These are phyloP conservation scores for Penicillium ucsense DNA, from an alignment of 495 filamentous ascomycete species.

Conservation along the genomic window DNA sequence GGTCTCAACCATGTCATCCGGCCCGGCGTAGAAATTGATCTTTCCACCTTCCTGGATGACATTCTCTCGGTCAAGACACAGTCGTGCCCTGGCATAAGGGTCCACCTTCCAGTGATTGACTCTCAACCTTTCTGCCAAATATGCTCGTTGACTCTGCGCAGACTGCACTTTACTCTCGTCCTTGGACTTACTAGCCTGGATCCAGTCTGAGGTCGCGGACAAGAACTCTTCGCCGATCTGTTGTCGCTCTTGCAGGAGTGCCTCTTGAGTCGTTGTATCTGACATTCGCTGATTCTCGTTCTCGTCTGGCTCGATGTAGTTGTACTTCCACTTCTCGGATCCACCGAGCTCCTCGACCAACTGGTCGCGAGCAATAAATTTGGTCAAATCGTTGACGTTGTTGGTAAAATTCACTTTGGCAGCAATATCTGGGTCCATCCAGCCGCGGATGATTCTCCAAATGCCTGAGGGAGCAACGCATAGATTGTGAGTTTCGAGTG, in stretches of 20 bases:
- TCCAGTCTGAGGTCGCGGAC: conserved; percentile 59
- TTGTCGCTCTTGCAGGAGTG: conserved; percentile 46
- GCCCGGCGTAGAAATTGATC: conserved; percentile 52
- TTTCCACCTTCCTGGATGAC: conserved; percentile 54
- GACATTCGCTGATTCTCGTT: conserved; percentile 62
- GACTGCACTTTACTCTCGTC: conserved; percentile 17
- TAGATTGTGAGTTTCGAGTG: too few species aligned
- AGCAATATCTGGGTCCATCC: conserved; percentile 88
- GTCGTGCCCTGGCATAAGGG: conserved; percentile 62
- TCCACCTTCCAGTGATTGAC: conserved; percentile 78
- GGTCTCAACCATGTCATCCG: conserved; percentile 4
- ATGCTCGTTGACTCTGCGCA: conserved; percentile 47
- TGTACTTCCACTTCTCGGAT: conserved; percentile 68
- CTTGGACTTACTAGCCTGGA: conserved; percentile 34
- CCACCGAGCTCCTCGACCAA: conserved; percentile 71
- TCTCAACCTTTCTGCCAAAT: conserved; percentile 50
- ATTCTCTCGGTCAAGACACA: conserved; percentile 58
- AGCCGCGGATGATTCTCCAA: conserved; percentile 78
- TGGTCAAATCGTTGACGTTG: conserved; percentile 58
- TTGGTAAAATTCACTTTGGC: conserved; percentile 85
- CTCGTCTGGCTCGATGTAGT: conserved; percentile 62
- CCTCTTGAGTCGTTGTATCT: conserved; percentile 47
- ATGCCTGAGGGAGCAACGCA: conserved; percentile 34
- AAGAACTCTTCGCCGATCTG: conserved; percentile 59
- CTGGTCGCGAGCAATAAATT: conserved; percentile 55